These are phyloP conservation scores for Globisporangium carolinianum DNA, from an alignment of 352 stramenopile species.

Conservation along the genomic window DNA sequence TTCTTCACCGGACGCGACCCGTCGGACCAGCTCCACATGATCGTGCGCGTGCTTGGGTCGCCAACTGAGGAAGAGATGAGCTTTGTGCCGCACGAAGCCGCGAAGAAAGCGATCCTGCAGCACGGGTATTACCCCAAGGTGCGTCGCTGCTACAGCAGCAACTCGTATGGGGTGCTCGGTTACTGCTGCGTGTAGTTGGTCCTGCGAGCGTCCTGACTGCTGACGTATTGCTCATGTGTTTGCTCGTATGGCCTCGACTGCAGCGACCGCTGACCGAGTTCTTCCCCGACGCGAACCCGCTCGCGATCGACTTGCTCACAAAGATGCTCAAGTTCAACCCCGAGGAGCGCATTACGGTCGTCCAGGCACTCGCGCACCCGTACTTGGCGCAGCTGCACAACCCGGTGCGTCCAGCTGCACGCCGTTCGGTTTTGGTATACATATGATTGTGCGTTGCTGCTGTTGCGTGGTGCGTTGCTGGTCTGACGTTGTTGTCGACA, in stretches of 20 bases:
- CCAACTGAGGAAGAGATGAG: conserved; percentile 92
- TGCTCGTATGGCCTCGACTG: too few relatives aligned
- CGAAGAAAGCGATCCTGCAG: conserved; percentile 77
- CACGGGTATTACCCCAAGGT: conserved; percentile 84
- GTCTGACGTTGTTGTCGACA: conserved; percentile 4
- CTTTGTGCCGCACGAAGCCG: conserved; percentile 94
- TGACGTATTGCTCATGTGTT: too few relatives aligned
- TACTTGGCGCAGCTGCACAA: conserved; percentile 90
- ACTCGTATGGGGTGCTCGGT: background rate
- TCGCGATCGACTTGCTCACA: conserved; percentile 84
- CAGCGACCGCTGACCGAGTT: conserved; percentile 73
- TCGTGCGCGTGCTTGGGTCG: conserved; percentile 90
- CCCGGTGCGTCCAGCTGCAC: conserved; percentile 29
- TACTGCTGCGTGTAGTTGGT: background rate
- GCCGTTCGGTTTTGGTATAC: too few relatives aligned
- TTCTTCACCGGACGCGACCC: conserved; percentile 80
- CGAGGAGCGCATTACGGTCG: conserved; percentile 89
- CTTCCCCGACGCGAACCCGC: conserved; percentile 76
- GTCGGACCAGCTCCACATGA: conserved; percentile 84
- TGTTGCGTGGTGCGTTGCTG: background rate
- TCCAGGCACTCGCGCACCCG: conserved; percentile 86
- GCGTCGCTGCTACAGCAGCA: background rate
- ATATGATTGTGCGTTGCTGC: too few relatives aligned
- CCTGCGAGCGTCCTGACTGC: background rate
- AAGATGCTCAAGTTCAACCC: conserved; percentile 93